Evolutionary conservation across 495 filamentous ascomycete species (phyloP), one percentile per base, ranked within the genome.

Genomic region (Podospora australis): DNA sequence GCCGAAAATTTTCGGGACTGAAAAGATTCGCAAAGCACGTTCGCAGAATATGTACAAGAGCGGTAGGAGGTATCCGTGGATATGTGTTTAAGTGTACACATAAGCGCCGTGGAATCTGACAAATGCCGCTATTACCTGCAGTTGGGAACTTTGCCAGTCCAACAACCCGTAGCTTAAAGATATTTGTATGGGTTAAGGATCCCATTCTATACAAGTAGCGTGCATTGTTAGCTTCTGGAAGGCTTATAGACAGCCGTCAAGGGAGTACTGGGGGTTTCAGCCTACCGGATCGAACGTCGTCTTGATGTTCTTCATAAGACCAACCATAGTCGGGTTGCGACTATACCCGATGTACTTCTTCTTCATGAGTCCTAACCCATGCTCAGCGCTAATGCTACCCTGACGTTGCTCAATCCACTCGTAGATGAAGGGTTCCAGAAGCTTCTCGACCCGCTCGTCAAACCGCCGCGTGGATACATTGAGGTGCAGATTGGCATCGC

Each of bases 331-430:
- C 26, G 86, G 80, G 46, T 81, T 90, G 56, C 92, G 78, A 65
- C 88, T 95, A 69, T 96, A 97, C 11, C 87, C 85, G 58, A 97
- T 90, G 64, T 80, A 97, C 38, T 85, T 81, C 70, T 90, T 94
- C 82, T 98, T 98, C 30, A 90, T 88, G 54, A 98, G 61, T 6
- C 92, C 92, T 24, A 98, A 70, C 6, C 92, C 92, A 69, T 98
- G 92, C 66, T 98, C 92, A 23, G 92, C 92, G 59, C 88, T 95
- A 63, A 98, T 94, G 66, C 87, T 94, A 49, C 92, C 92, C 46
- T 85, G 84, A 29, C 83, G 74, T 67, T 86, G 78, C 48, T 79
- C 74, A 49, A 98, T 91, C 92, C 92, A 97, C 66, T 97, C 90
- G 60, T 96, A 98, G 23, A 98, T 84, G 70, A 84, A 98, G 3